Conservation (phyloP, 2,329 filamentous ascomycete genomes). For the Trichophyton simii region DNA sequence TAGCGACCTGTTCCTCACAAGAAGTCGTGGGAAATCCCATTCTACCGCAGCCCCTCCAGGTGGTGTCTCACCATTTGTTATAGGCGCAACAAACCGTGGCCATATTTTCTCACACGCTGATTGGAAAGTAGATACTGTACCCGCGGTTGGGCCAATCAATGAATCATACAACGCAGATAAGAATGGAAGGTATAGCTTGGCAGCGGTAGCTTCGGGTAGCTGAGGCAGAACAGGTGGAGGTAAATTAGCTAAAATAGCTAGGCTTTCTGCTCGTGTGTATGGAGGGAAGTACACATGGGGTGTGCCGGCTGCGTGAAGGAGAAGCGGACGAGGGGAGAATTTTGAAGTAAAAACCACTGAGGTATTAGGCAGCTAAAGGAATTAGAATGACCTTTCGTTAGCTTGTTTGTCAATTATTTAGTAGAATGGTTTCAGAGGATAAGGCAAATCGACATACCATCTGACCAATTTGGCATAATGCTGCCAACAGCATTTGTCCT, state of each 20-base stretch:
- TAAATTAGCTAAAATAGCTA: conserved; percentile 57
- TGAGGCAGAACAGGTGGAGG: conserved; percentile 31
- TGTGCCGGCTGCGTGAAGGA: conserved; percentile 56
- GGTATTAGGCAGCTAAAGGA: conserved; percentile 58
- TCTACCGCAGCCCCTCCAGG: conserved; percentile 42
- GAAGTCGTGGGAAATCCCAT: conserved; percentile 71
- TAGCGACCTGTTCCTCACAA: conserved; percentile 42
- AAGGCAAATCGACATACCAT: conserved; percentile 43
- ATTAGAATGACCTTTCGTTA: not conserved
- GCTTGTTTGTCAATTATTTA: not conserved
- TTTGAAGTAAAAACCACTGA: conserved; percentile 67
- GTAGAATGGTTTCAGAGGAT: not conserved
- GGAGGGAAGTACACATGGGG: conserved; percentile 72
- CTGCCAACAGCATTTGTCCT: conserved; percentile 63
- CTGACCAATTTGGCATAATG: conserved; percentile 69
- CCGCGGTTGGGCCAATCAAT: conserved; percentile 63
- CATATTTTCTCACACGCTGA: conserved; percentile 63
- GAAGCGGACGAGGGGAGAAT: conserved; percentile 50
- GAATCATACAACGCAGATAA: conserved; percentile 77
- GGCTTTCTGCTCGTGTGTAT: conserved; percentile 69
- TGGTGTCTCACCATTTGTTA: conserved; percentile 52
- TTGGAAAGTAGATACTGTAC: conserved; percentile 62
- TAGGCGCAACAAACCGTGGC: conserved; percentile 69
- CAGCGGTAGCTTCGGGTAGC: conserved; percentile 19
- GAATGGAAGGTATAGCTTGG: conserved; percentile 51